Evolutionary conservation across 2,329 filamentous ascomycete genomes (phyloP), one percentile per base, ranked within the genome.

Genomic region (Colletotrichum magnum): DNA sequence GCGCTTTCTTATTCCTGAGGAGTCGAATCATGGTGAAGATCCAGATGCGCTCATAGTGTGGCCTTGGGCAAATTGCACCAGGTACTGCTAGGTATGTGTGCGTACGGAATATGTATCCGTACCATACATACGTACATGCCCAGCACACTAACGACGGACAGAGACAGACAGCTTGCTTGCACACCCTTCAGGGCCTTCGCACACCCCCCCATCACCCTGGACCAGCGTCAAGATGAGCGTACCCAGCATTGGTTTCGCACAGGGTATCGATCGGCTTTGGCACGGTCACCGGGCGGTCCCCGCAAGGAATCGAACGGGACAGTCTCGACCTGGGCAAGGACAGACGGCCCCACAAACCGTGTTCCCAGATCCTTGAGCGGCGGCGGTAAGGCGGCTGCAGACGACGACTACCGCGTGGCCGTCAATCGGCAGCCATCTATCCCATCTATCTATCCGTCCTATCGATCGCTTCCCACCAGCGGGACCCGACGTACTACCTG

Each of bases 361-460:
- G 32, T 69, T 57, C 56, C 67, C 51, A 61, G 57, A 69, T 43
- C 67, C 67, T 67, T 48, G 62, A 32, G 51, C 48, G 24, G 6
- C 62, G 62, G 67, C 67, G 67, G 67, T 67, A 69, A 61, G 67
- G 67, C 67, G 67, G 67, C 67, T 69, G 67, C 67, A 69, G 62
- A 61, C 57, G 45, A 69, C 67, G 67, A 69, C 67, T 69, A 69
- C 67, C 67, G 67, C 67, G 62, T 69, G 67, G 67, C 57, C 45
- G 47, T 57, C 56, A 51, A 69, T 59, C 57, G 36, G 57, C 62
- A 43, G 50, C 56, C 66, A 61, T 69, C 13, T 47, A 18, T 18
- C 16, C 45, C 32, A 36, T 43, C 18, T 43, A 43, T 43, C 41
- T 15, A 43, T 43, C 47, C 47, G 10, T 50, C 43, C 45, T 36